Percentiles rank a stretch among this genome's conserved stretches.
Conservation (phyloP, 352 stramenopile genomes). For the Phytophthora colocasiae region DNA sequence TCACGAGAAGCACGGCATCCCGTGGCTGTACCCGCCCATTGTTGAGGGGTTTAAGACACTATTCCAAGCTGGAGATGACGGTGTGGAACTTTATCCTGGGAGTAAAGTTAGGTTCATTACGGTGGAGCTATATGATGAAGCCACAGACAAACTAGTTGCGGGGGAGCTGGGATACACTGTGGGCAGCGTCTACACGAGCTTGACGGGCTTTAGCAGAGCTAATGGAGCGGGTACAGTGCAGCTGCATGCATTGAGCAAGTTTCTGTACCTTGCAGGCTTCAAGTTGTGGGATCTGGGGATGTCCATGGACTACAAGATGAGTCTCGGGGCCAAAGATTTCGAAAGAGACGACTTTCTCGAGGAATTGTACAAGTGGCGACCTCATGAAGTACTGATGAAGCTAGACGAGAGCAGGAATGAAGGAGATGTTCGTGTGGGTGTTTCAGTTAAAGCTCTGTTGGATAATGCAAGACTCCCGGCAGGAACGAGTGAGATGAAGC, state of each 20-base stretch:
- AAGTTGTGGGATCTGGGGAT: constrained; percentile 91
- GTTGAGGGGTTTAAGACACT: constrained; percentile 84
- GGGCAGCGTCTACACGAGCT: constrained; percentile 92
- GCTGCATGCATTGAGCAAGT: constrained; percentile 76
- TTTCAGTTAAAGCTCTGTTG: constrained; percentile 62
- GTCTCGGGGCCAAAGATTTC: constrained; percentile 75
- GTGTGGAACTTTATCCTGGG: constrained; percentile 67
- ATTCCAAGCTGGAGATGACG: constrained; percentile 59
- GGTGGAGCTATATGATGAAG: constrained; percentile 90
- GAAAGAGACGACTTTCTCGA: constrained; percentile 77
- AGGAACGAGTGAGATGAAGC: constrained; percentile 4
- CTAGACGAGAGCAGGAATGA: constrained; percentile 48
- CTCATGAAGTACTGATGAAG: constrained; percentile 56
- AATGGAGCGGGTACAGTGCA: constrained; percentile 88
- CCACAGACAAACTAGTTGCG: constrained; percentile 79
- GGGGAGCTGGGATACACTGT: constrained; percentile 95
- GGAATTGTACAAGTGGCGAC: constrained; percentile 69
- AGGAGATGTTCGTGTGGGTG: constrained; percentile 43
- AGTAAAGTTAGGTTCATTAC: constrained; percentile 87
- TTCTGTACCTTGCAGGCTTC: constrained; percentile 78
- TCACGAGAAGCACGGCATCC: constrained; percentile 92
- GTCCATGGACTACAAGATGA: constrained; percentile 91
- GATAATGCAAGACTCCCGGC: constrained; percentile 48
- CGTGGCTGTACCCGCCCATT: constrained; percentile 94
- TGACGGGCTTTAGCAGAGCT: constrained; percentile 81